These are phyloP conservation scores for Amanita subjunquillea DNA, from an alignment of 768 basidiomycete species.

Conservation along the genomic window DNA sequence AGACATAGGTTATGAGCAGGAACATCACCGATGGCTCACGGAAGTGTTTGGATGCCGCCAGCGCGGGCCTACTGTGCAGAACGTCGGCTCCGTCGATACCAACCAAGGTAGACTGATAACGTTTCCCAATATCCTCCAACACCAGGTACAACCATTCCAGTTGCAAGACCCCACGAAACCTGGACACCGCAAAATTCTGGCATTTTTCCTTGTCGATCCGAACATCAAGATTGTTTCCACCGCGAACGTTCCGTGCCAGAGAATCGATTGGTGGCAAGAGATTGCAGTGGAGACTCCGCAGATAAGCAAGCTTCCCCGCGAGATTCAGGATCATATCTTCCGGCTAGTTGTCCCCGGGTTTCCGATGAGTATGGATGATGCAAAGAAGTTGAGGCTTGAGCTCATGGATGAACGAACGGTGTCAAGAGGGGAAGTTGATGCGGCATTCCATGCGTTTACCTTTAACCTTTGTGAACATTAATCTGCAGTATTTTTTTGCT, in stretches of 20 bases:
- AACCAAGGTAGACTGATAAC: constrained; percentile 17
- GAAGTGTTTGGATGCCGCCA: background rate
- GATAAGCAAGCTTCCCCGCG: background rate
- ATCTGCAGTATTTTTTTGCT: too few species aligned
- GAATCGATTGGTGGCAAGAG: constrained; percentile 15
- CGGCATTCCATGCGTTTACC: too few species aligned
- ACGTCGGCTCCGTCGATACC: constrained; percentile 19
- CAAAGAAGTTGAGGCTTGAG: constrained; percentile 8
- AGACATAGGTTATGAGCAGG: background rate
- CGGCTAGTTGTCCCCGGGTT: background rate
- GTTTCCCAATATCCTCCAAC: constrained; percentile 28
- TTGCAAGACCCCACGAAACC: constrained; percentile 7
- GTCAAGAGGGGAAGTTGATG: too few species aligned
- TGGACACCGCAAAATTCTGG: constrained; percentile 7
- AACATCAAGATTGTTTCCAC: constrained; percentile 17
- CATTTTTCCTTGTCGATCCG: constrained; percentile 29
- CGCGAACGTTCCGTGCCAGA: constrained; percentile 21
- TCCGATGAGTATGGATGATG: constrained; percentile 10
- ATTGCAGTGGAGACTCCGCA: background rate
- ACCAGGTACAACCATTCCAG: constrained; percentile 23
- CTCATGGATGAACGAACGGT: background rate
- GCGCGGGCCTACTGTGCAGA: constrained; percentile 7
- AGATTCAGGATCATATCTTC: background rate
- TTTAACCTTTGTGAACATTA: too few species aligned
- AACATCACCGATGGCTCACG: background rate